These are phyloP conservation scores for Drosera capensis DNA, from an alignment of 148 eudicot genomes.

Conservation along the genomic window DNA sequence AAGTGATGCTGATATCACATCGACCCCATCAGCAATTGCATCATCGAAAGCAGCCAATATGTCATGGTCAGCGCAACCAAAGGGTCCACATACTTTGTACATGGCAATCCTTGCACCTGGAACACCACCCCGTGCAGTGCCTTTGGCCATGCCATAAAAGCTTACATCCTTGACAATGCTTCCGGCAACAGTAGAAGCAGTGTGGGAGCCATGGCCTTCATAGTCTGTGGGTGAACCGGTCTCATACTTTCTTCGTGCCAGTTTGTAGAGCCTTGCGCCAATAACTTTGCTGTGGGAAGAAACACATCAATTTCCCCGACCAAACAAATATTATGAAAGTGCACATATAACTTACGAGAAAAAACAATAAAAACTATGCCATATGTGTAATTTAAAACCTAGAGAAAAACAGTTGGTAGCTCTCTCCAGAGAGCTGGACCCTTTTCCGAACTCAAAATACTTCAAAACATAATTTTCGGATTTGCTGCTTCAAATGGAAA, in stretches of 20 bases:
- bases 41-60: slow-evolving; percentile 63
- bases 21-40: slow-evolving; percentile 65
- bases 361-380: no score
- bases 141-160: slow-evolving; percentile 44
- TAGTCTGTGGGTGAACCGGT: slow-evolving; percentile 15
- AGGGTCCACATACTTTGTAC: slow-evolving; percentile 35
- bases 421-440: no score
- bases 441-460: no score
- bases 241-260: slow-evolving; percentile 1
- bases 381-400: no score
- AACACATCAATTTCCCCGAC: no score
- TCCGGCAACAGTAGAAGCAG: slow-evolving; percentile 62
- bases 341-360: no score
- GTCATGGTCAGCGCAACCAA: slow-evolving; percentile 40
- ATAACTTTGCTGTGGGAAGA: slow-evolving; percentile 63
- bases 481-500: no score
- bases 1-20: slow-evolving; percentile 43
- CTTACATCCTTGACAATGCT: slow-evolving; percentile 33
- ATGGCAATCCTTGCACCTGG: slow-evolving; percentile 45
- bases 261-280: slow-evolving; percentile 55
- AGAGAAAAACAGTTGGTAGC: no score
- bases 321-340: no score
- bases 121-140: slow-evolving; percentile 61
- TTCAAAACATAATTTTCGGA: no score
- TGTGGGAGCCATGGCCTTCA: slow-evolving; percentile 61